These are phyloP conservation scores for Lathyrus sativus DNA, from an alignment of 306 rosid genomes.

Conservation along the genomic window DNA sequence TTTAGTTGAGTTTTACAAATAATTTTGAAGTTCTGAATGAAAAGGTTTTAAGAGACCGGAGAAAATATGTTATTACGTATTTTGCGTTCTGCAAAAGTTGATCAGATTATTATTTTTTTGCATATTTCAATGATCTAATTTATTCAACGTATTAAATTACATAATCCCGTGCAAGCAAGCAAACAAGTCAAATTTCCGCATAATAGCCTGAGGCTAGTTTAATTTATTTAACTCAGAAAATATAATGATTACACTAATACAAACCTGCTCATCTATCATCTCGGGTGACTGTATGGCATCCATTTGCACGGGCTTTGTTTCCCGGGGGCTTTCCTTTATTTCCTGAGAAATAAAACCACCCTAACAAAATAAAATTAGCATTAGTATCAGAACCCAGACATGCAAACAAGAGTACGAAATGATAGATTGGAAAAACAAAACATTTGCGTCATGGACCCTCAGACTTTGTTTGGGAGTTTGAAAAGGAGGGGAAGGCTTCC, in stretches of 20 bases:
- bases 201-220: background rate
- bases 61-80: background rate
- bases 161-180: slow-evolving; percentile 27
- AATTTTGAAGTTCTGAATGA: too few relatives aligned
- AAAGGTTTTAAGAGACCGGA: background rate
- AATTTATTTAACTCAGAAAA: background rate
- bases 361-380: slow-evolving; percentile 6
- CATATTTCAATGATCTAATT: slow-evolving; percentile 22
- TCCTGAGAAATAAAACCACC: slow-evolving; percentile 44
- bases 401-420: slow-evolving; percentile 22
- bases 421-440: slow-evolving; percentile 9
- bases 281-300: slow-evolving; percentile 43
- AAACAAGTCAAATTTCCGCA: slow-evolving; percentile 26
- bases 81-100: slow-evolving; percentile 1
- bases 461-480: too few relatives aligned
- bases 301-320: slow-evolving; percentile 48
- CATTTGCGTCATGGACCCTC: slow-evolving; percentile 18
- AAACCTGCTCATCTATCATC: slow-evolving; percentile 55
- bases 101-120: background rate
- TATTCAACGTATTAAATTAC: slow-evolving; percentile 22
- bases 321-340: slow-evolving; percentile 54
- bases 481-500: too few relatives aligned
- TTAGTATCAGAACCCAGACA: slow-evolving; percentile 16
- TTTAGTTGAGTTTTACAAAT: background rate
- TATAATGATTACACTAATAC: background rate